A percentile compares a stretch with the other conserved stretches of the same genome.
phyloP scores from a whole-genome alignment of 306 rosid species.

The Sphenostylis stenocarpa region DNA sequence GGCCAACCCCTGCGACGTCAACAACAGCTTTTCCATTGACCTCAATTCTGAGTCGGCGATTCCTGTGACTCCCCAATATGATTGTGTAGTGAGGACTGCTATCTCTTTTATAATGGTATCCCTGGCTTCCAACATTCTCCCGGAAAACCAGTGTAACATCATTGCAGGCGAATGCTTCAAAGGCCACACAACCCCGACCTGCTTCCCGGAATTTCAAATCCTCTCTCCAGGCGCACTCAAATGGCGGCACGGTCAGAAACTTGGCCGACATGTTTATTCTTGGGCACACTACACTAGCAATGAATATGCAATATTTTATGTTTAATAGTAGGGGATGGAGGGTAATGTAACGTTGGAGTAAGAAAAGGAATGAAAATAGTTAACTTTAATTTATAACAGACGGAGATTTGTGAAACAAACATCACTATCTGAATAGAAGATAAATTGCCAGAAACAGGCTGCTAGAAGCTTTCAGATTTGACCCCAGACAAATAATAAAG shows the following conservation, averaged over 20 bases:
- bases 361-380: background rate
- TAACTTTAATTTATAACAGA: background rate
- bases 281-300: background rate
- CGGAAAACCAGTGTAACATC: conserved; percentile 87
- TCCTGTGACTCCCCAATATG: conserved; percentile 93
- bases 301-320: background rate
- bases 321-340: background rate
- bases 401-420: background rate
- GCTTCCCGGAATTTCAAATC: conserved; percentile 86
- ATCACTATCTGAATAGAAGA: background rate
- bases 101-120: conserved; percentile 91
- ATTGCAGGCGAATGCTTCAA: conserved; percentile 91
- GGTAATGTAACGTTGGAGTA: background rate
- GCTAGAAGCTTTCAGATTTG: conserved; percentile 17
- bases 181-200: conserved; percentile 89
- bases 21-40: conserved; percentile 84
- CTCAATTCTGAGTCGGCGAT: conserved; percentile 71
- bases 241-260: conserved; percentile 81
- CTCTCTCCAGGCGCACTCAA: conserved; percentile 89
- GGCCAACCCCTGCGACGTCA: conserved; percentile 75
- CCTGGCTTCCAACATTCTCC: conserved; percentile 89
- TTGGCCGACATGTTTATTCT: conserved; percentile 48
- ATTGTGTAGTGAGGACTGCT: conserved; percentile 86
- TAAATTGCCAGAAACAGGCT: background rate
- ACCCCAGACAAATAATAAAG: background rate